These are phyloP conservation scores for Podospora sp. DNA, from an alignment of 495 filamentous ascomycete genomes.

Conservation along the genomic window DNA sequence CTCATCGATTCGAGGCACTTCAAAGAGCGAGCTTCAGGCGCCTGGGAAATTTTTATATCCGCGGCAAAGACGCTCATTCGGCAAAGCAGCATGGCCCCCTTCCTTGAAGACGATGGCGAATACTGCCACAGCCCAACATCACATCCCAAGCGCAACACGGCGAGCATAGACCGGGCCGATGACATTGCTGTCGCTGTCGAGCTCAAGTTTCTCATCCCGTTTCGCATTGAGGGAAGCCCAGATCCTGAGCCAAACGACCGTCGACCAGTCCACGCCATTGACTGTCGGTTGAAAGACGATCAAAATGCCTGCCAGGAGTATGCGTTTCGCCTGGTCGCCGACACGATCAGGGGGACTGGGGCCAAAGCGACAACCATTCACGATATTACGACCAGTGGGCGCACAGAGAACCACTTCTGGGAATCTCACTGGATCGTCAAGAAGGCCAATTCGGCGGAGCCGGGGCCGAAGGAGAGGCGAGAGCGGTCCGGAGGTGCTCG, in stretches of 20 bases:
- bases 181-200: slow-evolving; percentile 15
- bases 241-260: slow-evolving; percentile 6
- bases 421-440: slow-evolving; percentile 38
- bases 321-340: slow-evolving; percentile 21
- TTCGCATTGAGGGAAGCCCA: neutral
- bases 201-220: slow-evolving; percentile 17
- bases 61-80: neutral
- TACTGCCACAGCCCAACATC: neutral
- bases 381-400: slow-evolving; percentile 13
- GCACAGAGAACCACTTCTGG: slow-evolving; percentile 33
- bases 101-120: neutral
- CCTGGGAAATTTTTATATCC: neutral
- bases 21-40: neutral
- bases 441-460: slow-evolving; percentile 36
- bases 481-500: neutral
- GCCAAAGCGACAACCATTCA: slow-evolving; percentile 25
- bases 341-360: slow-evolving; percentile 26
- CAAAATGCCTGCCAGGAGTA: neutral
- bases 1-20: neutral
- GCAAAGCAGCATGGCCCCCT: neutral
- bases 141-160: neutral
- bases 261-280: neutral
- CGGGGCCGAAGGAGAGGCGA: slow-evolving; percentile 22
- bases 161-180: neutral
- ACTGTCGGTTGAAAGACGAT: neutral